Base-by-base conservation (phyloP, 2,329 filamentous ascomycete genomes). In the Xylariaceae sp. region DNA sequence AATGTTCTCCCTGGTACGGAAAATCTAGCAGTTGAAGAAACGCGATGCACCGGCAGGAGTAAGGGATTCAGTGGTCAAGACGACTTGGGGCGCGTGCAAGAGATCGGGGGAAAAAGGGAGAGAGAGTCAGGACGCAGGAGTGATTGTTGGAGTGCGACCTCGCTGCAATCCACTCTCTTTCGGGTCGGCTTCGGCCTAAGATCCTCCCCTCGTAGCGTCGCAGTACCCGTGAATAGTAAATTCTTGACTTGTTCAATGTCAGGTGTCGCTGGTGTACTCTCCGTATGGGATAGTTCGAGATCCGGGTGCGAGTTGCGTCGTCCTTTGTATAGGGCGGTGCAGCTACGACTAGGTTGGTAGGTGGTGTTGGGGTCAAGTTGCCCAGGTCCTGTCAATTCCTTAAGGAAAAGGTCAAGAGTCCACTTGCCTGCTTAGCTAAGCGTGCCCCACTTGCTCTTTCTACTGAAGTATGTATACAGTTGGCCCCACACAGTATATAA, bases 291-390 rank as follows among this genome's bases (percentile, higher is more conserved):
- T 55, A 55, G 54, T 43, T 52, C 37, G 53, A 27, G 42, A 54
- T 41, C 9, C 42, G 46, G 50, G 35, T 47, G 42, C 6, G 54
- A 45, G 50, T 53, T 35, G 52, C 40, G 45, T 47, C 19, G 29
- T 44, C 45, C 43, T 50, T 53, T 51, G 53, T 46, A 50, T 27
- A 47, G 50, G 34, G 48, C 45, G 54, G 58, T 43, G 35, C 41
- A 49, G 50, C 51, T 52, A 46, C 47, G 37, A 41, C 39, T 51
- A 51, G 54, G 51, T 47, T 47, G 37, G 43, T 47, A 58, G 49
- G 53, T 58, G 56, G 55, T 61, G 64, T 63, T 65, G 65, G 60
- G 60, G 62, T 61, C 55, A 64, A 64, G 61, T 63, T 65, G 49
- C 53, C 57, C 50, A 57, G 57, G 55, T 56, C 47, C 53, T 50